Evolutionary conservation across 352 stramenopile species (phyloP).

Genomic region (Phytophthora multivora): DNA sequence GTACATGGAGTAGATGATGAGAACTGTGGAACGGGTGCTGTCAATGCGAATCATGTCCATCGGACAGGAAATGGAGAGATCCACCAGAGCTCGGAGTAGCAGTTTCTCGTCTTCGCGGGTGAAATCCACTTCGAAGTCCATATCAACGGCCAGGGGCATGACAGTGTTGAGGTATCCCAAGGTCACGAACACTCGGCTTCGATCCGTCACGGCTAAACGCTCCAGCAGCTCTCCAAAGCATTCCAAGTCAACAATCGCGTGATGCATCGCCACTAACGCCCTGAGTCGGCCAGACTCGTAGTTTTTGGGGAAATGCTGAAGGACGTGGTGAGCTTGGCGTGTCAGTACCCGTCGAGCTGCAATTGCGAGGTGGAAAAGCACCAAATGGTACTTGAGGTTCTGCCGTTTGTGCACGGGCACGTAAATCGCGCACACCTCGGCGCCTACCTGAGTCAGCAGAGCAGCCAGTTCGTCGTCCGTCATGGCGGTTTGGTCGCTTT

Average conservation of each 20-base stretch:
- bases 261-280: conserved; percentile 59
- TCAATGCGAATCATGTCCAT: conserved; percentile 81
- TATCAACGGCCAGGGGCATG: conserved; percentile 62
- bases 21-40: conserved; percentile 58
- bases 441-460: conserved; percentile 53
- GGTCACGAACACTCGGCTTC: conserved; percentile 44
- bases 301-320: conserved; percentile 79
- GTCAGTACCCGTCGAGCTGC: conserved; percentile 46
- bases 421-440: conserved; percentile 72
- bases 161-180: conserved; percentile 71
- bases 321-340: conserved; percentile 53
- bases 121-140: conserved; percentile 79
- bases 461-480: conserved; percentile 45
- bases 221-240: conserved; percentile 64
- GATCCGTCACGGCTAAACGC: conserved; percentile 44
- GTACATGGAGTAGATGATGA: conserved; percentile 84
- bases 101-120: conserved; percentile 68
- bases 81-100: conserved; percentile 62
- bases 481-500: conserved; percentile 29
- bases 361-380: conserved; percentile 72
- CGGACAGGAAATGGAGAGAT: conserved; percentile 62
- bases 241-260: conserved; percentile 71
- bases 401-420: conserved; percentile 70
- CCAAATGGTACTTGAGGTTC: conserved; percentile 76
- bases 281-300: conserved; percentile 61